Evolutionary conservation across 169 alveolate species (phyloP), one percentile per base, ranked within the genome.

Genomic region (Plasmodium gallinaceum): DNA sequence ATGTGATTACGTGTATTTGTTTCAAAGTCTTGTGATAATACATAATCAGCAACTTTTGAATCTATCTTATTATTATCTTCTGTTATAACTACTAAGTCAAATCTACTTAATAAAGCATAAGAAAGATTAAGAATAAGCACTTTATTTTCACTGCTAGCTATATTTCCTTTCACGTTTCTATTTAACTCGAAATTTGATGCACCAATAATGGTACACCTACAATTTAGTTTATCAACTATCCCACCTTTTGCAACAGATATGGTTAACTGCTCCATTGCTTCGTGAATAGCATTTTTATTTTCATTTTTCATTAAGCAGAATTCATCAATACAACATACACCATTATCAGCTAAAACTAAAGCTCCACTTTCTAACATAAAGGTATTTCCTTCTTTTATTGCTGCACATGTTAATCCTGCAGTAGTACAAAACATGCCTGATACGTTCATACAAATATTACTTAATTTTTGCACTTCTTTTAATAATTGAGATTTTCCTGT

Each of bases 261-360:
- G 18, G 98, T 94, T 93, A 97, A 96, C 78, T 98, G 96, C 92
- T 98, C 99, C 98, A 98, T 97, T 14, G 99, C 99, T 95, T 98
- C 99, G 54, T 94, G 97, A n/a, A 97, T 88, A 48, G 98, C 94
- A 20, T 95, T 95, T 89, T 95, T 94, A 60, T 96, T 97, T 66
- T 96, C 98, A 24, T 91, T 78, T 64, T 91, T 94, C 74, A 97
- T 93, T 48, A 94, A 61, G 57, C 97, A 76, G 62, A 97, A 96
- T 78, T 98, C 99, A 92, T 98, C 99, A 18, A 98, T 96, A 93
- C 99, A 97, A 90, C 99, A 98, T 0, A 97, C 96, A 4, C 99
- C 99, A 71, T 96, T 97, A 66, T 97, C 98, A 5, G 99, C 98
- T 46, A 97, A 88, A 0, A 97, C 98, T 26, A 98, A 93, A 0